phyloP scores from a whole-genome alignment of 495 filamentous ascomycete species.

The Penicillium egyptiacum region DNA sequence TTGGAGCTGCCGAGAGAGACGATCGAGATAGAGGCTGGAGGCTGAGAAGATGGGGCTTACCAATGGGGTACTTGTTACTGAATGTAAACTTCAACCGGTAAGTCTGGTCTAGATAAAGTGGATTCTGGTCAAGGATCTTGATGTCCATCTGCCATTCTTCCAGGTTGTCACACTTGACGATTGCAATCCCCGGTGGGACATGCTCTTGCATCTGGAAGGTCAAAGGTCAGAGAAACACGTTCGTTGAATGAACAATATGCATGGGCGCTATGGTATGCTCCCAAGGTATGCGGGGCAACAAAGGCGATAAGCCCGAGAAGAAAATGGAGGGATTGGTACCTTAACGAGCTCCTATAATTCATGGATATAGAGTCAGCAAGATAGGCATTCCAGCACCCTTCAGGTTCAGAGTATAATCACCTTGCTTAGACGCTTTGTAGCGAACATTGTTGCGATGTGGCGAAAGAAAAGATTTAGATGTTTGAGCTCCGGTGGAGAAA shows the following conservation, averaged over 20 bases:
- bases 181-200: slow-evolving; percentile 66
- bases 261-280: neutral
- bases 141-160: slow-evolving; percentile 95
- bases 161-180: slow-evolving; percentile 77
- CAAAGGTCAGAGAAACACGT: neutral
- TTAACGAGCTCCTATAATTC: slow-evolving; percentile 41
- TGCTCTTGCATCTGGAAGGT: slow-evolving; percentile 47
- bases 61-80: slow-evolving; percentile 81
- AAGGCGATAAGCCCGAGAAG: neutral
- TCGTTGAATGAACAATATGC: neutral
- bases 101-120: slow-evolving; percentile 76
- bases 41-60: slow-evolving; percentile 44
- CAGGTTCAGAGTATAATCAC: slow-evolving; percentile 21
- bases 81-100: slow-evolving; percentile 91
- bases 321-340: slow-evolving; percentile 27
- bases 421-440: slow-evolving; percentile 50
- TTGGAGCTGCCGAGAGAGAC: neutral
- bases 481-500: slow-evolving; percentile 12
- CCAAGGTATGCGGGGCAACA: neutral
- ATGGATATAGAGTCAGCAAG: slow-evolving; percentile 10
- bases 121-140: slow-evolving; percentile 84
- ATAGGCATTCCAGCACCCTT: neutral
- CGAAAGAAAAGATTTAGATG: neutral
- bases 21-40: neutral
- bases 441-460: slow-evolving; percentile 39